These are phyloP conservation scores for Pestalotiopsis sp. DNA, from an alignment of 2,329 filamentous ascomycete genomes.

Conservation along the genomic window DNA sequence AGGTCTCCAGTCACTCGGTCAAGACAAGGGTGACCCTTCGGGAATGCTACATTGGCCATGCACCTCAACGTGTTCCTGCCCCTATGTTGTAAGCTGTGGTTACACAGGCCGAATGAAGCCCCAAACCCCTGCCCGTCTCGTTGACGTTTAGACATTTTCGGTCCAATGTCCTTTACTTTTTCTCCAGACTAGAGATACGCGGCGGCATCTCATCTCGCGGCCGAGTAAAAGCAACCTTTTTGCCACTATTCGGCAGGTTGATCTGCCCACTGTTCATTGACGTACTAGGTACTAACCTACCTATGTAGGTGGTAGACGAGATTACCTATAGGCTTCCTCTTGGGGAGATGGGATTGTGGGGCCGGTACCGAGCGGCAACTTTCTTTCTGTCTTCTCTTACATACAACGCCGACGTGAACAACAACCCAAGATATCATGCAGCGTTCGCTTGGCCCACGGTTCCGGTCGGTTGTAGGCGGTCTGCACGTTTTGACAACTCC, in stretches of 20 bases:
- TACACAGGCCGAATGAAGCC: background rate
- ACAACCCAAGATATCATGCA: background rate
- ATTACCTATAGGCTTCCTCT: background rate
- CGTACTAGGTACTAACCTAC: no score
- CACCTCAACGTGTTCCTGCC: conserved; percentile 9
- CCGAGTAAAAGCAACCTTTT: background rate
- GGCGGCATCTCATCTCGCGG: background rate
- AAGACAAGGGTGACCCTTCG: background rate
- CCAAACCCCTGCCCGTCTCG: background rate
- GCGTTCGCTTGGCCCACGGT: background rate
- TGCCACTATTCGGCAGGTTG: background rate
- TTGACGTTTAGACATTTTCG: background rate
- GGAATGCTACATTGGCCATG: background rate
- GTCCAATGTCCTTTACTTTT: background rate
- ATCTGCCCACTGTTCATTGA: background rate
- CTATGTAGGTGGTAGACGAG: no score
- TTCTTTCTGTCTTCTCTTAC: background rate
- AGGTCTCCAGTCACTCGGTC: conserved; percentile 11
- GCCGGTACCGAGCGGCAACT: background rate
- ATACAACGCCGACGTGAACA: background rate
- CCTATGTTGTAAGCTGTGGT: background rate
- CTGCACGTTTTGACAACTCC: background rate
- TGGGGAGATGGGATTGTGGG: background rate
- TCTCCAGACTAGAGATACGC: background rate
- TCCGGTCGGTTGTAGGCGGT: background rate